Percentiles rank a stretch among this genome's conserved stretches.
These are phyloP conservation scores for Aspergillus felis DNA, from an alignment of 2,329 filamentous ascomycete species.

Conservation along the genomic window DNA sequence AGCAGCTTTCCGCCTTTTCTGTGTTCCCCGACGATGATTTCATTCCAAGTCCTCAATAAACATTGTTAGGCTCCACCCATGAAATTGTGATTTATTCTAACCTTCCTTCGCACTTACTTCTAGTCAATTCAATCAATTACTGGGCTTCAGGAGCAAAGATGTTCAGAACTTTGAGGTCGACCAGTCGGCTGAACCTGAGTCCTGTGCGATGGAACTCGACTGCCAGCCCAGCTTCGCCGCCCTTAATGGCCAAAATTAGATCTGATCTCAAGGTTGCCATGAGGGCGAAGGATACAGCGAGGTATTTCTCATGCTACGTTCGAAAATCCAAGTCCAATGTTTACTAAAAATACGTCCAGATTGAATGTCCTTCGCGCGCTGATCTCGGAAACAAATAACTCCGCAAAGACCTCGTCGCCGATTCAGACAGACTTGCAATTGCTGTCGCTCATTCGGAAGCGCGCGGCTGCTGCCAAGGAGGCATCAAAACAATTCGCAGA, in stretches of 20 bases:
- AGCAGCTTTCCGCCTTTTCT: slow-evolving; percentile 13
- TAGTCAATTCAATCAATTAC: background rate
- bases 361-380: slow-evolving; percentile 47
- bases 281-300: slow-evolving; percentile 46
- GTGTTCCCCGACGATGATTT: slow-evolving; percentile 10
- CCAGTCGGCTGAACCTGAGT: slow-evolving; percentile 23
- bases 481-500: slow-evolving; percentile 40
- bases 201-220: slow-evolving; percentile 41
- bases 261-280: slow-evolving; percentile 48
- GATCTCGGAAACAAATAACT: slow-evolving; percentile 49
- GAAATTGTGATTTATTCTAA: background rate
- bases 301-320: slow-evolving; percentile 24
- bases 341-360: slow-evolving; percentile 21
- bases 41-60: slow-evolving; percentile 1
- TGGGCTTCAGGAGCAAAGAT: slow-evolving; percentile 21
- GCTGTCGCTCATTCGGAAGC: slow-evolving; percentile 45
- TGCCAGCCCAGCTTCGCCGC: slow-evolving; percentile 32
- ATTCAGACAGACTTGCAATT: slow-evolving; percentile 47
- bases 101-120: background rate
- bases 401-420: slow-evolving; percentile 43
- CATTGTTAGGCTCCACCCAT: background rate
- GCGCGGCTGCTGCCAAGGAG: slow-evolving; percentile 32
- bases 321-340: background rate
- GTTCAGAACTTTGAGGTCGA: slow-evolving; percentile 30
- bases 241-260: slow-evolving; percentile 43